These are phyloP conservation scores for Talaromyces nanjingensis DNA, from an alignment of 495 filamentous ascomycete species.

Conservation along the genomic window DNA sequence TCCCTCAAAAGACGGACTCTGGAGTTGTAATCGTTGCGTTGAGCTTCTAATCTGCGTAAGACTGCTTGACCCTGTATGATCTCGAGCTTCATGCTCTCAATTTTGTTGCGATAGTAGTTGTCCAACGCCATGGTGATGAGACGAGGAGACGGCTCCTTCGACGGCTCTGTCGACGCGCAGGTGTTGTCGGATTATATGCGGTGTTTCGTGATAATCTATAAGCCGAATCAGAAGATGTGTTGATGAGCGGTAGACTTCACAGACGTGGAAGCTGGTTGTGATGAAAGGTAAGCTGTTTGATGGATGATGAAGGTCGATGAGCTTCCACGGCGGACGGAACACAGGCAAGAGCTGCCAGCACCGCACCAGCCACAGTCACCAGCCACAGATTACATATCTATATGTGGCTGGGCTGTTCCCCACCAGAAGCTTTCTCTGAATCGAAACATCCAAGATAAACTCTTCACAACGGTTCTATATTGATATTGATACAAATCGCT, in stretches of 20 bases:
- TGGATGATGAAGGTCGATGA: slow-evolving; percentile 4
- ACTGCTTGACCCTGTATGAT: slow-evolving; percentile 98
- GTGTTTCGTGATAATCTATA: background rate
- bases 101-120: slow-evolving; percentile 99
- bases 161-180: slow-evolving; percentile 16
- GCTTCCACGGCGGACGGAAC: background rate
- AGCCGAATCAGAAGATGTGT: background rate
- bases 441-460: background rate
- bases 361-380: background rate
- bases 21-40: slow-evolving; percentile 99
- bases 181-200: background rate
- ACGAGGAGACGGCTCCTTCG: slow-evolving; percentile 18
- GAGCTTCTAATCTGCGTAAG: slow-evolving; percentile 88
- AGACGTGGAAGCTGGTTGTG: background rate
- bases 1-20: slow-evolving; percentile 91
- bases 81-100: slow-evolving; percentile 99
- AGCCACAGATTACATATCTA: background rate
- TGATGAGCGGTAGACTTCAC: background rate
- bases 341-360: background rate
- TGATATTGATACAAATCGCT: background rate
- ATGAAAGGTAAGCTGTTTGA: background rate
- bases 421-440: background rate
- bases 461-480: background rate
- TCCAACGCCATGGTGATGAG: slow-evolving; percentile 82
- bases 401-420: background rate